Evolutionary conservation across 2,329 filamentous ascomycete genomes (phyloP).

Genomic region (Monosporascus sp.): DNA sequence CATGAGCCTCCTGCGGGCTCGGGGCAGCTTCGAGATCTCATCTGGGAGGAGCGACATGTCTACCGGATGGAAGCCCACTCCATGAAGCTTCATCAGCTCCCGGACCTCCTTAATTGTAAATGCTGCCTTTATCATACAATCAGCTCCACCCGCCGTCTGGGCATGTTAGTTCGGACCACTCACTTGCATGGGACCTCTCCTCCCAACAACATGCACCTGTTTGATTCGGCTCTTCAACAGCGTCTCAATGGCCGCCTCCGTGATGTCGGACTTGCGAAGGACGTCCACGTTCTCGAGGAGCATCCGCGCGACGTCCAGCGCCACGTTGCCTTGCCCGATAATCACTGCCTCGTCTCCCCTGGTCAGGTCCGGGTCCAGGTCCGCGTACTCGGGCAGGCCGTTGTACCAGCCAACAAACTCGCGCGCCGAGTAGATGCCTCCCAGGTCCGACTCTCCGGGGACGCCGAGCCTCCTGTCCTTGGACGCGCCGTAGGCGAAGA

Average conservation of each 20-base stretch:
- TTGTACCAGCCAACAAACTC: conserved; percentile 99
- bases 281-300: conserved; percentile 70
- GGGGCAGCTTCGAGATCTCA: conserved; percentile 63
- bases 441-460: conserved; percentile 67
- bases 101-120: conserved; percentile 95
- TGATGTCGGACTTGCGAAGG: conserved; percentile 80
- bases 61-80: conserved; percentile 66
- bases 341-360: conserved; percentile 77
- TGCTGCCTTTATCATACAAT: conserved; percentile 55
- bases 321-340: conserved; percentile 94
- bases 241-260: conserved; percentile 71
- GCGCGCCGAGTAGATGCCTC: conserved; percentile 78
- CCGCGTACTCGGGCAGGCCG: conserved; percentile 75
- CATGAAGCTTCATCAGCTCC: conserved; percentile 74
- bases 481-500: conserved; percentile 90
- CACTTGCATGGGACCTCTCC: conserved; percentile 83
- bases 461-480: conserved; percentile 75
- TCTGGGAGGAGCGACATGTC: conserved; percentile 61
- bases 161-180: conserved; percentile 11
- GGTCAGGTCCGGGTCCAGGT: conserved; percentile 67
- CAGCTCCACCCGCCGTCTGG: background rate
- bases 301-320: conserved; percentile 86
- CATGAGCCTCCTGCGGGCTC: conserved; percentile 70
- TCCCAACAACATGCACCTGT: conserved; percentile 79
- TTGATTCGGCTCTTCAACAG: conserved; percentile 69